Base-by-base conservation (phyloP, 1,139 yeast genomes). In the Trichomonascaceae sp. region DNA sequence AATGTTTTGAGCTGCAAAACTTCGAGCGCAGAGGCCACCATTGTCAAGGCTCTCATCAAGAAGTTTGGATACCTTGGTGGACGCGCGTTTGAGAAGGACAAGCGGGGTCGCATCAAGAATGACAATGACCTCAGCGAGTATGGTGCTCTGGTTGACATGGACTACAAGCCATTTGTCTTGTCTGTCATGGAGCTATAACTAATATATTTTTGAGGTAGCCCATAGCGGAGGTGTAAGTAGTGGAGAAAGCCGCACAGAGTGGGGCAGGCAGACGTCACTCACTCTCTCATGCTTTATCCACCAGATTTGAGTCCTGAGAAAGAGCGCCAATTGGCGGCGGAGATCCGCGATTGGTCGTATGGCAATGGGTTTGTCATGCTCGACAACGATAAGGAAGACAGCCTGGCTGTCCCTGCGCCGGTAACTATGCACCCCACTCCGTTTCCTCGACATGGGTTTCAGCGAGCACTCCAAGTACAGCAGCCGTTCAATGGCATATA, bases 141-240 rank as follows among this genome's bases (percentile, higher is more conserved):
- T 56, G 92, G 95, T 16, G 74, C 93, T 5, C 64, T 89, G 52
- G 95, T 85, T 33, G 97, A 89, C 58, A 74, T 89, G 27, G 96
- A 89, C 42, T 89, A 85, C 56, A 94, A 87, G 59, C 97, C 97
- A 32, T 89, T 89, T 62, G 98, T 87, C 36, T 59, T 87, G 49
- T 87, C 81, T 57, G 71, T 70, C 39, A 56, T 75, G 31, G 65
- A 61, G 38, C 44, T 71, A 27, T 38, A 30, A 16, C 22, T 27
- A 16, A 9, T n/a, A 13, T 11, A 16, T 13, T 27, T 11, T 20
- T 6, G 23, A 20, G 23, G 16, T 14, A 27, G 20, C 29, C n/a
- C n/a, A n/a, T n/a, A n/a, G n/a, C n/a, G n/a, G n/a, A n/a, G n/a
- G n/a, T n/a, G n/a, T n/a, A n/a, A n/a, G n/a, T n/a, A n/a, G n/a